These are phyloP conservation scores for Trichoderma pleuroti DNA, from an alignment of 2,329 filamentous ascomycete species.

Conservation along the genomic window DNA sequence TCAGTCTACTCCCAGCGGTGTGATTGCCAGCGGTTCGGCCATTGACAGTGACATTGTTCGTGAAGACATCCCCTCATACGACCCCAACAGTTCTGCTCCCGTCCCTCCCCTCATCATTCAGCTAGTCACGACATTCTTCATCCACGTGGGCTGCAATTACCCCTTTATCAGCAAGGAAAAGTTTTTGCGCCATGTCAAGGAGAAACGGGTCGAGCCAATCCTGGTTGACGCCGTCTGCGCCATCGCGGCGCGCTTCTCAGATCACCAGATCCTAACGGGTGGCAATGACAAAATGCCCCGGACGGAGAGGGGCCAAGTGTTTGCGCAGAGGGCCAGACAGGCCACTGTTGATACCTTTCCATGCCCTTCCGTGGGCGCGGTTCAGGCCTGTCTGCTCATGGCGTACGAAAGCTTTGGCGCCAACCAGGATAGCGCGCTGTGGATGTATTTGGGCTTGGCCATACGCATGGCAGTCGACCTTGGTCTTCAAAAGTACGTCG, in stretches of 20 bases:
- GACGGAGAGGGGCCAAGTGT: constrained; percentile 71
- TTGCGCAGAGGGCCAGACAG: constrained; percentile 78
- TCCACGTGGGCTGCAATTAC: constrained; percentile 79
- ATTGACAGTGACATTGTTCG: constrained; percentile 42
- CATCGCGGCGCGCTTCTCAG: constrained; percentile 75
- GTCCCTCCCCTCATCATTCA: constrained; percentile 73
- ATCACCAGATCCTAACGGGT: constrained; percentile 48
- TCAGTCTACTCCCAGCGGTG: constrained; percentile 37
- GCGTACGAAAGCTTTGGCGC: constrained; percentile 88
- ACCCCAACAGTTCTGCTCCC: constrained; percentile 64
- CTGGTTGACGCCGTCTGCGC: constrained; percentile 84
- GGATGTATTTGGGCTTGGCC: constrained; percentile 89
- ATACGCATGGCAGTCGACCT: constrained; percentile 80
- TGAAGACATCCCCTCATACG: constrained; percentile 69
- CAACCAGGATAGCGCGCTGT: constrained; percentile 82
- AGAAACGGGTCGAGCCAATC: constrained; percentile 79
- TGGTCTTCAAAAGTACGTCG: constrained; percentile 77
- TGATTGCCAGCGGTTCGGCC: constrained; percentile 38
- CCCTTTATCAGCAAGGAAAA: constrained; percentile 72
- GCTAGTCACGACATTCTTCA: constrained; percentile 77
- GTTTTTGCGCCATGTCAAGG: constrained; percentile 71
- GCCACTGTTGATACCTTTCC: constrained; percentile 79
- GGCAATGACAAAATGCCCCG: constrained; percentile 47
- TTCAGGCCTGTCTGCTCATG: constrained; percentile 78
- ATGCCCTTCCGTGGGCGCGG: constrained; percentile 76